Conservation (phyloP, 805 yeast genomes). For the Candida palmyrensis region DNA sequence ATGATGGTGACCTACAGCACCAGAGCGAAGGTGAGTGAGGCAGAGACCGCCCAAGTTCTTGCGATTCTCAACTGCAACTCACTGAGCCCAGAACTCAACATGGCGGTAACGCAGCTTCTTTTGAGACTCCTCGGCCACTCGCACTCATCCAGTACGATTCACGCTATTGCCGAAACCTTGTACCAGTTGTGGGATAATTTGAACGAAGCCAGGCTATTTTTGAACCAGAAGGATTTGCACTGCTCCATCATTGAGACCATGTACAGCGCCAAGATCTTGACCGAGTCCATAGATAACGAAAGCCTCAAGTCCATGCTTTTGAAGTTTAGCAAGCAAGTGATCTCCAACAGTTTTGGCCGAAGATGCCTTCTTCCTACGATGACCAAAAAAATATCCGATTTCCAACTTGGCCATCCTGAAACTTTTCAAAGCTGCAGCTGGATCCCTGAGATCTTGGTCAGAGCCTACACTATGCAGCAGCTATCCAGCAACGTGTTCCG, state of each 20-base stretch:
- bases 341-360: slow-evolving; percentile 52
- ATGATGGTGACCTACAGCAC: not conserved
- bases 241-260: slow-evolving; percentile 47
- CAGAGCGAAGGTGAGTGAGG: not conserved
- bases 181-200: slow-evolving; percentile 54
- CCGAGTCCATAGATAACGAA: slow-evolving; percentile 24
- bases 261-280: slow-evolving; percentile 38
- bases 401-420: slow-evolving; percentile 27
- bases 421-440: slow-evolving; percentile 42
- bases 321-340: slow-evolving; percentile 37
- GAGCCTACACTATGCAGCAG: slow-evolving; percentile 46
- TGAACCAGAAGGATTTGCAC: slow-evolving; percentile 65
- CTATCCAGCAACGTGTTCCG: slow-evolving; percentile 51
- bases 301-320: slow-evolving; percentile 21
- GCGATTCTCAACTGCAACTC: slow-evolving; percentile 1
- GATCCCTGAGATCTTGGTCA: slow-evolving; percentile 46
- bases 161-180: slow-evolving; percentile 27
- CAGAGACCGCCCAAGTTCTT: not conserved
- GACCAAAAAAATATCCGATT: slow-evolving; percentile 40
- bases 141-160: slow-evolving; percentile 5
- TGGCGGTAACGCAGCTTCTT: slow-evolving; percentile 18
- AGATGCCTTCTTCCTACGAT: slow-evolving; percentile 64
- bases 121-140: slow-evolving; percentile 8
- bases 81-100: slow-evolving; percentile 13
- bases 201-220: slow-evolving; percentile 52